Evolutionary conservation across 208 protist genomes (phyloP).

Genomic region (Leishmania guyanensis): DNA sequence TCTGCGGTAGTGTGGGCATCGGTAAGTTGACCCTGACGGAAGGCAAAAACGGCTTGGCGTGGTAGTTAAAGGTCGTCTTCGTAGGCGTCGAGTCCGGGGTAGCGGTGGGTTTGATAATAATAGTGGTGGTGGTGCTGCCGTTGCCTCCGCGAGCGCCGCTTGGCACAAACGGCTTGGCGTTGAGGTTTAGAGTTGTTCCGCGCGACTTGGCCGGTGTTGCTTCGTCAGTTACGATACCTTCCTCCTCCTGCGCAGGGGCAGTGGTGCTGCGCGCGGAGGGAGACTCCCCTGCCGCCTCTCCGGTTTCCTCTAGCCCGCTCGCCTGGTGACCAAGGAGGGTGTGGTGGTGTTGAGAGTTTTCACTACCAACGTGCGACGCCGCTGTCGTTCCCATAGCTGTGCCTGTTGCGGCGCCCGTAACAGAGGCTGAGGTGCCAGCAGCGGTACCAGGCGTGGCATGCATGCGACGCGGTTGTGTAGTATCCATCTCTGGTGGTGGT

Average conservation of each 20-base stretch:
- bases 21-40: neutral
- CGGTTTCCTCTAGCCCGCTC: neutral
- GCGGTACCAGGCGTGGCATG: constrained; percentile 3
- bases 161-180: constrained; percentile 42
- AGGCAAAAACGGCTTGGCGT: constrained; percentile 26
- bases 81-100: constrained; percentile 16
- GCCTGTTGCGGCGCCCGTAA: neutral
- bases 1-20: neutral
- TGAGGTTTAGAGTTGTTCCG: constrained; percentile 16
- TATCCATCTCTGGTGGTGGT: neutral
- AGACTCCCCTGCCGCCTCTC: neutral
- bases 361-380: neutral
- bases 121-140: neutral
- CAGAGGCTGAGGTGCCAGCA: neutral
- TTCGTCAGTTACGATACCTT: constrained; percentile 4
- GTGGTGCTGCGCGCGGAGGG: constrained; percentile 13
- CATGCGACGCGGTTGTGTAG: neutral
- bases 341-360: neutral
- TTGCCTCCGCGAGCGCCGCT: neutral
- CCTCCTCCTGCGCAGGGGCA: constrained; percentile 19
- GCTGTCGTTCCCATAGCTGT: neutral
- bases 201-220: neutral
- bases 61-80: constrained; percentile 42
- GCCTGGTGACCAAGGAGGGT: constrained; percentile 5
- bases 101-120: neutral